Conservation (phyloP, 1,284 basidiomycete genomes). For the Termitomyces sp. region DNA sequence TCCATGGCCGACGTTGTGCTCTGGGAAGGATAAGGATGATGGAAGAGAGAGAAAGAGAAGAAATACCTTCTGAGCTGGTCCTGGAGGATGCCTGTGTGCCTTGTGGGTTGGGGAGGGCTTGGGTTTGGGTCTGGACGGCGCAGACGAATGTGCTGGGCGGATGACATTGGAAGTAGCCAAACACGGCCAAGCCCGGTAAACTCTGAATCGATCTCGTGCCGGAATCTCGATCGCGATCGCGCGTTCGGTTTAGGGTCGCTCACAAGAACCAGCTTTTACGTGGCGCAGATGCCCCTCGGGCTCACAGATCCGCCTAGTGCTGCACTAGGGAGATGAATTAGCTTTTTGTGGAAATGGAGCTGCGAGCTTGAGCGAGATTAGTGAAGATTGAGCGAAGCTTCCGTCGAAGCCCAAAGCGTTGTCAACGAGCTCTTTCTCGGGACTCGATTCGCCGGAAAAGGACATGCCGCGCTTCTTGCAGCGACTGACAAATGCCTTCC, state of each 20-base stretch:
- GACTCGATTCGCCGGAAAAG: conserved; percentile 14
- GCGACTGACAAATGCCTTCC: conserved; percentile 32
- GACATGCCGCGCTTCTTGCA: conserved; percentile 33
- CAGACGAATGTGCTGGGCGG: conserved; percentile 49
- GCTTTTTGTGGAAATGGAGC: conserved; percentile 6
- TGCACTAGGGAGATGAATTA: not conserved
- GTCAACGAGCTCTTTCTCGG: conserved; percentile 16
- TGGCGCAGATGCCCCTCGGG: conserved; percentile 5
- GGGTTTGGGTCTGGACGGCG: conserved; percentile 42
- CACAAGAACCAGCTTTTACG: conserved; percentile 6
- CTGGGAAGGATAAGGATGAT: conserved; percentile 29
- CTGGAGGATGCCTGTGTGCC: conserved; percentile 67
- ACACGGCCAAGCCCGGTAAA: conserved; percentile 6
- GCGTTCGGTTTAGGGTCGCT: not conserved
- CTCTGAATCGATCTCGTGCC: conserved; percentile 4
- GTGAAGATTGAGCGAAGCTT: conserved; percentile 11
- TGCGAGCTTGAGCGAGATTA: conserved; percentile 11
- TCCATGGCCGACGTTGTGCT: conserved; percentile 72
- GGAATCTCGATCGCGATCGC: conserved; percentile 11
- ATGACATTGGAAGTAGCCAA: conserved; percentile 23
- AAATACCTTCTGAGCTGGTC: conserved; percentile 67
- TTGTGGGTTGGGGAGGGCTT: conserved; percentile 29
- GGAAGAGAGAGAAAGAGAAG: not conserved
- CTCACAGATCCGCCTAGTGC: conserved; percentile 5
- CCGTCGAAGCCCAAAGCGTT: conserved; percentile 12